phyloP scores from a whole-genome alignment of 192 early-diverging fungal genomes.

The Phycomyces blakesleeanus region DNA sequence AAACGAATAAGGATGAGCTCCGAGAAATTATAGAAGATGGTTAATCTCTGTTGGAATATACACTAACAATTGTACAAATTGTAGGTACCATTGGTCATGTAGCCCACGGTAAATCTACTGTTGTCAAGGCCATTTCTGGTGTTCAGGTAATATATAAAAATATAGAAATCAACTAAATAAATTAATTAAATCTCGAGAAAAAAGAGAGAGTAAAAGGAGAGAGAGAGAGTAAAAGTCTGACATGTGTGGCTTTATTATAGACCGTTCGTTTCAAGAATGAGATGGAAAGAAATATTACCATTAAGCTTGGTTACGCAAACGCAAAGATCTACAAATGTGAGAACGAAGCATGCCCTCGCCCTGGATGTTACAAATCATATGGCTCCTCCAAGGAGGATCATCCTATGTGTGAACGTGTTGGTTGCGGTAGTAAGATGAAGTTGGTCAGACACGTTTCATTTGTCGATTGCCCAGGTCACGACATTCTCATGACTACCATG shows the following conservation, averaged over 20 bases:
- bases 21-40: background rate
- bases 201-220: too few species aligned
- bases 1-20: background rate
- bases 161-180: too few species aligned
- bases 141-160: constrained; percentile 72
- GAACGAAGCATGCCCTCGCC: constrained; percentile 87
- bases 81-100: constrained; percentile 98
- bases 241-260: constrained; percentile 21
- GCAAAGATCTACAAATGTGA: constrained; percentile 99
- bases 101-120: constrained; percentile 98
- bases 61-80: background rate
- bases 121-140: constrained; percentile 97
- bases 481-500: constrained; percentile 99
- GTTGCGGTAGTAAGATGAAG: constrained; percentile 83
- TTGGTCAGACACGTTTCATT: constrained; percentile 92
- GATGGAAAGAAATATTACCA: constrained; percentile 98
- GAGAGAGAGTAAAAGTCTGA: too few species aligned
- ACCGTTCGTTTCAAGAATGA: constrained; percentile 98
- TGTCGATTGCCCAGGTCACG: constrained; percentile 99
- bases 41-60: background rate
- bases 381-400: constrained; percentile 79
- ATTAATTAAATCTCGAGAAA: too few species aligned
- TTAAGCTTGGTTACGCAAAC: constrained; percentile 99
- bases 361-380: constrained; percentile 92
- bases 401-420: constrained; percentile 83